Conservation (phyloP, 768 basidiomycete genomes). For the Collybia sp. region DNA sequence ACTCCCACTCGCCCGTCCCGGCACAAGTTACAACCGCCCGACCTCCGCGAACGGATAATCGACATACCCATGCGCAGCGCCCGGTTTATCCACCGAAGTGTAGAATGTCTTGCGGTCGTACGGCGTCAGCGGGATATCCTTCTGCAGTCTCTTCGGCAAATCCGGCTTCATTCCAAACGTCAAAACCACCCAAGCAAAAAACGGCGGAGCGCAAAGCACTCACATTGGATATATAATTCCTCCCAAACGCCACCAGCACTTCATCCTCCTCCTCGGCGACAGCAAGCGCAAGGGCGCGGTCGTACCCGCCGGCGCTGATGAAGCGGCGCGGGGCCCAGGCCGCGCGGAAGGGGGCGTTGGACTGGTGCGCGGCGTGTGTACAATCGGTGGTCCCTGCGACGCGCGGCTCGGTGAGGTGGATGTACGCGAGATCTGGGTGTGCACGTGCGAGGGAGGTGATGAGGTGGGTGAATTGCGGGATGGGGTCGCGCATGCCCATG, state of each 20-base stretch:
- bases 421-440: conserved; percentile 44
- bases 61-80: not conserved
- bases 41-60: not conserved
- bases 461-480: conserved; percentile 50
- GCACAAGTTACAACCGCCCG: not conserved
- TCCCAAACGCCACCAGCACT: conserved; percentile 23
- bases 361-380: conserved; percentile 11
- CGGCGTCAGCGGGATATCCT: conserved; percentile 25
- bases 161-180: conserved; percentile 42
- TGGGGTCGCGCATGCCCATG: conserved; percentile 52
- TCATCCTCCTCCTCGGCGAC: conserved; percentile 27
- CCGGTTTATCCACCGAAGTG: not conserved
- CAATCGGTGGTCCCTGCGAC: conserved; percentile 11
- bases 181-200: not conserved
- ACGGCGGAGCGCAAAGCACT: conserved; percentile 2
- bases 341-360: conserved; percentile 38
- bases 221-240: conserved; percentile 27
- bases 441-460: conserved; percentile 29
- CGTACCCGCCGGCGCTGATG: conserved; percentile 42
- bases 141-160: conserved; percentile 29
- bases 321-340: conserved; percentile 39
- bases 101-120: not conserved
- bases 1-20: too few species aligned
- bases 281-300: conserved; percentile 30
- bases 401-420: conserved; percentile 44